Base-by-base conservation (phyloP, 495 filamentous ascomycete species). In the Lasiosphaeria miniovina region DNA sequence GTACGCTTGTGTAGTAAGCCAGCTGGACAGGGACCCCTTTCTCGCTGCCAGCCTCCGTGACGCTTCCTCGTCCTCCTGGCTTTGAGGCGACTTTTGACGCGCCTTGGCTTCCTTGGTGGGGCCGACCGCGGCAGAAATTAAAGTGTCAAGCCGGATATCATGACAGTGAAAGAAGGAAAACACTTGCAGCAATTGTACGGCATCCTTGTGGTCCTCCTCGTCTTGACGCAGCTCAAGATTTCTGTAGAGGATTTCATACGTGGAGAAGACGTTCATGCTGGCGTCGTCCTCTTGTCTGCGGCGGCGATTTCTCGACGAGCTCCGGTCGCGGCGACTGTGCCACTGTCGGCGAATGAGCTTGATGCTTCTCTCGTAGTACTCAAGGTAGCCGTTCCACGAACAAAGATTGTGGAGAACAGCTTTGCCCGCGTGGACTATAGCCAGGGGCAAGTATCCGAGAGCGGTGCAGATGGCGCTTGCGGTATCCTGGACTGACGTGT, bases 371-470 rank as follows among this genome's bases (percentile, higher is more conserved):
- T 52, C 17, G 53, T 56, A 61, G 9, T 35, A 61, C 1, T 12
- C 32, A 12, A 61, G 43, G 36, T 61, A 61, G 15, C 49, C 46
- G 4, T 38, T 33, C 53, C 43, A 55, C 5, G 32, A 32, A 36
- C 53, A 61, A 2, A 56, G 31, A 36, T 45, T 36, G 31, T 43
- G 31, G 11, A 49, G 36, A 46, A 74, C 74, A 32, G 71, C 65
- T 32, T 64, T 68, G 2, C 71, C 74, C 10, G 77, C 75, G 43
- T 77, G 71, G n/a, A 77, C 63, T 10, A 78, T 48, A 31, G 75
- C 74, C 31, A 76, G 65, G 6, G 75, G 70, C 10, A 76, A 52
- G 36, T 56, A 76, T 4, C 70, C 71, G 36, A 80, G 55, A 11
- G 63, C 65, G 11, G 58, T 17, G 33, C 68, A 65, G 38, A 80